phyloP scores from a whole-genome alignment of 2,329 filamentous ascomycete genomes.

The Mariannaea sp. region DNA sequence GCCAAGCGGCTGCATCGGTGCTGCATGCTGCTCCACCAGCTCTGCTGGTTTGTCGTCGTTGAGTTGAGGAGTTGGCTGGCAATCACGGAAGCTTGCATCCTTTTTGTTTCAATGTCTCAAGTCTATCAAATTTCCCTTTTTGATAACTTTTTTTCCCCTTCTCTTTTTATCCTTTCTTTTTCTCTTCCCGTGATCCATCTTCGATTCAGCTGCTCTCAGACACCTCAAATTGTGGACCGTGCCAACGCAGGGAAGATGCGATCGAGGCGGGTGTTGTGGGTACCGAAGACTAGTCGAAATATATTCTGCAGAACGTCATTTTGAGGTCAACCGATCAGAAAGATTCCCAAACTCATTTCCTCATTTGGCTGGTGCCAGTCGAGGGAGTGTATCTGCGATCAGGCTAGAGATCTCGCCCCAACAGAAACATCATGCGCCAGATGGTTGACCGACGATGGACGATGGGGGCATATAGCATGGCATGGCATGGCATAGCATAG shows the following conservation, averaged over 20 bases:
- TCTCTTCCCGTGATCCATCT: slow-evolving; percentile 22
- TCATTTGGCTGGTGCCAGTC: slow-evolving; percentile 1
- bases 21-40: slow-evolving; percentile 29
- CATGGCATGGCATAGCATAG: slow-evolving; percentile 6
- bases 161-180: slow-evolving; percentile 18
- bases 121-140: no score
- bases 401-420: slow-evolving; percentile 27
- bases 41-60: slow-evolving; percentile 23
- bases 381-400: slow-evolving; percentile 9
- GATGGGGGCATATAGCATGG: neutral
- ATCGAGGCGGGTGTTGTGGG: slow-evolving; percentile 15
- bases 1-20: slow-evolving; percentile 25
- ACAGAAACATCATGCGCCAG: slow-evolving; percentile 3
- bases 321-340: slow-evolving; percentile 18
- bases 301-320: slow-evolving; percentile 6
- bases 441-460: slow-evolving; percentile 3
- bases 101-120: slow-evolving; percentile 15
- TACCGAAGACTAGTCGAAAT: neutral
- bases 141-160: slow-evolving; percentile 16
- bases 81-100: neutral
- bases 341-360: slow-evolving; percentile 3
- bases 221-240: slow-evolving; percentile 30
- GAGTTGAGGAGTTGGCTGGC: slow-evolving; percentile 25
- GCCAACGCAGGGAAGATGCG: slow-evolving; percentile 23
- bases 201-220: slow-evolving; percentile 32